Evolutionary conservation across 1,139 yeast species (phyloP).

Genomic region (Scheffersomyces parashehatae): DNA sequence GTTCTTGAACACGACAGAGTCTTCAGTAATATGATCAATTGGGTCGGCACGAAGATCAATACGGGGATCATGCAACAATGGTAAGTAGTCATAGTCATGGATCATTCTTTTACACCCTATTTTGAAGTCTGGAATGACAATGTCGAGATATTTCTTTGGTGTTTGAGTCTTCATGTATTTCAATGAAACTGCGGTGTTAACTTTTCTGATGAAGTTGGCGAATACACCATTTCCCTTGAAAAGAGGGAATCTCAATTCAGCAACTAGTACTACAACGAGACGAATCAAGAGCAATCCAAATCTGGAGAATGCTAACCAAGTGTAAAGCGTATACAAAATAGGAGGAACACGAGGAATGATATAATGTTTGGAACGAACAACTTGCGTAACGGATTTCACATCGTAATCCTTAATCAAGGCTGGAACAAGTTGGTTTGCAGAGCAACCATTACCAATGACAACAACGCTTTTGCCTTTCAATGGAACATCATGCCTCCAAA

Average conservation of each 20-base stretch:
- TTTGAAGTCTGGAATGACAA: constrained; percentile 39
- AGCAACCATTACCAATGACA: constrained; percentile 26
- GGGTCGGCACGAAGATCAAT: constrained; percentile 25
- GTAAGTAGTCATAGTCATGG: constrained; percentile 39
- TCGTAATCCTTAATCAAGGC: constrained; percentile 29
- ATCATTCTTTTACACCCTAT: constrained; percentile 47
- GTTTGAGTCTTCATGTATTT: constrained; percentile 31
- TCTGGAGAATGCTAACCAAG: constrained; percentile 24
- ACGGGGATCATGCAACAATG: constrained; percentile 33
- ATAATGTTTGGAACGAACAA: constrained; percentile 40
- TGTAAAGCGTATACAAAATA: constrained; percentile 21
- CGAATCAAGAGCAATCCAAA: constrained; percentile 30
- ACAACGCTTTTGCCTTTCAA: constrained; percentile 26
- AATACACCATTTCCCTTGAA: constrained; percentile 32
- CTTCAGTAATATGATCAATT: constrained; percentile 28
- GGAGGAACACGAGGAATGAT: constrained; percentile 42
- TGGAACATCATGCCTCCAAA: constrained; percentile 45
- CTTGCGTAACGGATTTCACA: constrained; percentile 33
- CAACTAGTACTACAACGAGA: constrained; percentile 26
- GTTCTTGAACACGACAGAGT: constrained; percentile 30
- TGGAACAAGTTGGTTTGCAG: constrained; percentile 23
- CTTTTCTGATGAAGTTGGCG: constrained; percentile 28
- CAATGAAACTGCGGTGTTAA: constrained; percentile 19
- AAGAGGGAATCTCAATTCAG: constrained; percentile 40
- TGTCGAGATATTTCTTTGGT: constrained; percentile 36